phyloP scores from a whole-genome alignment of 2,329 filamentous ascomycete genomes.

The Cladophialophora psammophila region DNA sequence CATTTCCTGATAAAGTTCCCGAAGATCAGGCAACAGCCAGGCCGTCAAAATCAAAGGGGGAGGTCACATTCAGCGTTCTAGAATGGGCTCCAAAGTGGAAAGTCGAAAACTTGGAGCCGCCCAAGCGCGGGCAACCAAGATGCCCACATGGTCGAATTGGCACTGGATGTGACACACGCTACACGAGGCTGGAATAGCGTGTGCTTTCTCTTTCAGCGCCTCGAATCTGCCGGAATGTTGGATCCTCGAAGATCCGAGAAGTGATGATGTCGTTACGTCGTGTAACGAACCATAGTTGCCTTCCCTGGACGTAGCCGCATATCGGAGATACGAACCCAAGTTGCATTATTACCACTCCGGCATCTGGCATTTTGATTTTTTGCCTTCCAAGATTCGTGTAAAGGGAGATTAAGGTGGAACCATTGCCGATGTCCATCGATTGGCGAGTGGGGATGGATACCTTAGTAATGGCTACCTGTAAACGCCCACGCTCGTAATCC shows the following conservation, averaged over 20 bases:
- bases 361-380: neutral
- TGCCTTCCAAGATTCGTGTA: neutral
- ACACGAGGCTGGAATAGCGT: neutral
- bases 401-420: neutral
- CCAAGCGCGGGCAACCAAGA: neutral
- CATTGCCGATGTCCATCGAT: neutral
- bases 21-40: slow-evolving; percentile 12
- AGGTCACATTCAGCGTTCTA: neutral
- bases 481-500: neutral
- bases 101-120: neutral
- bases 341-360: neutral
- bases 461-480: neutral
- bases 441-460: neutral
- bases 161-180: neutral
- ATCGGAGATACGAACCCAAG: neutral
- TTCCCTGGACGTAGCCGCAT: neutral
- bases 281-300: neutral
- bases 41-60: neutral
- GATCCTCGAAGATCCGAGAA: neutral
- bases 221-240: neutral
- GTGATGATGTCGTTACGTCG: neutral
- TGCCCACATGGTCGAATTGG: neutral
- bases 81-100: neutral
- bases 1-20: neutral
- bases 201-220: neutral